phyloP scores from a whole-genome alignment of 2,329 filamentous ascomycete species.

The Sporothrix pallida region DNA sequence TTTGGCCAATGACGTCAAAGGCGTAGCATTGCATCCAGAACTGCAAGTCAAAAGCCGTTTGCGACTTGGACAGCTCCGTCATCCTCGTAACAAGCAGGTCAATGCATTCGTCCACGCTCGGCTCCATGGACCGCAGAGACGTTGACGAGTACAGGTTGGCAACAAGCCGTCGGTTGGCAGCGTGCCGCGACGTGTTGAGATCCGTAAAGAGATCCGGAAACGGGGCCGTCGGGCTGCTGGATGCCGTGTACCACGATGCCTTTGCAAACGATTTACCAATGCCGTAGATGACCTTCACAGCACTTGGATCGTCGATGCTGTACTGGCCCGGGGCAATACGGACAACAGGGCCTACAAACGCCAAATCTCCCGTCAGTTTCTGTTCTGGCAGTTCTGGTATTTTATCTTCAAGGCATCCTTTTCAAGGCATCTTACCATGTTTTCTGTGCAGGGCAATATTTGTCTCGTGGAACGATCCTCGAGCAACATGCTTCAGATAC shows the following conservation, averaged over 20 bases:
- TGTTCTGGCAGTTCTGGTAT: neutral
- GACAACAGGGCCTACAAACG: neutral
- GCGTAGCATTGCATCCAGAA: slow-evolving; percentile 22
- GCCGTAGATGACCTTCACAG: slow-evolving; percentile 4
- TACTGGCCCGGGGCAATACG: neutral
- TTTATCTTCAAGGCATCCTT: neutral
- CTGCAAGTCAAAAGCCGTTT: neutral
- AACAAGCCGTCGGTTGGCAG: slow-evolving; percentile 3
- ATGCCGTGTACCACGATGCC: neutral
- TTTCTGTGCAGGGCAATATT: neutral
- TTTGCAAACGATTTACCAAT: neutral
- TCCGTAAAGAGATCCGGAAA: neutral
- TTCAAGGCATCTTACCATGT: neutral
- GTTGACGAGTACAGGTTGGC: slow-evolving; percentile 4
- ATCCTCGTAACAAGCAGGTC: neutral
- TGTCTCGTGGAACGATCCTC: neutral
- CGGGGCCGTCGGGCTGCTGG: neutral
- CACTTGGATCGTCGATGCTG: neutral
- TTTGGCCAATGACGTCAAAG: slow-evolving; percentile 26
- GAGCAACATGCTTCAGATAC: neutral
- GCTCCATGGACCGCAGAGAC: neutral
- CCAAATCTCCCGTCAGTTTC: neutral
- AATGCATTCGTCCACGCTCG: neutral
- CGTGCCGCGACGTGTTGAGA: neutral
- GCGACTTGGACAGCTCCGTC: neutral